These are phyloP conservation scores for Annulohypoxylon truncatum DNA, from an alignment of 2,329 filamentous ascomycete species.

Conservation along the genomic window DNA sequence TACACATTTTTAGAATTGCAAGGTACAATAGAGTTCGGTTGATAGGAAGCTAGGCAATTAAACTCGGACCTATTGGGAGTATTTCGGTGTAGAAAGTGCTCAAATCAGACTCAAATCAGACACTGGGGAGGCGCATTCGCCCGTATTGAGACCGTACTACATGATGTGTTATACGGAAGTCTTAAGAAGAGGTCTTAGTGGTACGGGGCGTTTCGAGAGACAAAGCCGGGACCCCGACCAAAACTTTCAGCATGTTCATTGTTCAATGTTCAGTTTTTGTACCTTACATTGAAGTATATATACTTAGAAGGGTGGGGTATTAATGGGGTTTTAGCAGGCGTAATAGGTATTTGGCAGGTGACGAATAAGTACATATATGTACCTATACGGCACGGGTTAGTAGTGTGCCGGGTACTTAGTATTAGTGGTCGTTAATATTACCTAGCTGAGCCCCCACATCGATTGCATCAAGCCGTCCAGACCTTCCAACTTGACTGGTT, in stretches of 20 bases:
- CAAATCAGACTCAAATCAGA: constrained; percentile 17
- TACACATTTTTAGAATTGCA: background rate
- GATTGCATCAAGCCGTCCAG: constrained; percentile 45
- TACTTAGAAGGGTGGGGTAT: constrained; percentile 2
- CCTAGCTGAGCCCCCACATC: constrained; percentile 43
- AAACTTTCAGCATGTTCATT: constrained; percentile 1
- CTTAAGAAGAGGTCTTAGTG: constrained; percentile 12
- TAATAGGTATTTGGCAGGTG: background rate
- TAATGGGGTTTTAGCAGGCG: background rate
- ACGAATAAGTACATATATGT: constrained; percentile 11
- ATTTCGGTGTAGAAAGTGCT: constrained; percentile 32
- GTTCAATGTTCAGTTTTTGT: constrained; percentile 11
- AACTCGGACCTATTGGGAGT: background rate
- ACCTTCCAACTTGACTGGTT: constrained; percentile 36
- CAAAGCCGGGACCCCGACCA: constrained; percentile 30
- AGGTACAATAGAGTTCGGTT: constrained; percentile 6
- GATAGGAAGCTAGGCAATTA: constrained; percentile 11
- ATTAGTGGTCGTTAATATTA: constrained; percentile 35
- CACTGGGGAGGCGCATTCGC: background rate
- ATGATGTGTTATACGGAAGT: constrained; percentile 8
- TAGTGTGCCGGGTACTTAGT: constrained; percentile 14
- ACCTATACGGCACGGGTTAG: constrained; percentile 11
- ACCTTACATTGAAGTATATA: constrained; percentile 16
- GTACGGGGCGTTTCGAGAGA: constrained; percentile 34
- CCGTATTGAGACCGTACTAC: constrained; percentile 15